Evolutionary conservation across 192 early-diverging fungal species (phyloP).

Genomic region (Nowakowskiella sp.): DNA sequence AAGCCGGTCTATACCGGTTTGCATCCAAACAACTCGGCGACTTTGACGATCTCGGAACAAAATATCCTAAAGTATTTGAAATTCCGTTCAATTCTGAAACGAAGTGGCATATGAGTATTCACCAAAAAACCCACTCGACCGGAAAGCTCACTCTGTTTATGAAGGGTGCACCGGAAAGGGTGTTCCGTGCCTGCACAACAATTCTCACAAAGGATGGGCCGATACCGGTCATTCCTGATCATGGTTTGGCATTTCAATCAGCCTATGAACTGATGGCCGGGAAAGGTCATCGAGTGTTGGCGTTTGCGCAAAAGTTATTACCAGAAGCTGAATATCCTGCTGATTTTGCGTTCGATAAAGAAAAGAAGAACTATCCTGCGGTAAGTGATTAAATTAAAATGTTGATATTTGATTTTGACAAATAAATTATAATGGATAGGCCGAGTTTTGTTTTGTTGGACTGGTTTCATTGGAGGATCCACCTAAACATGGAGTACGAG

Average conservation of each 20-base stretch:
- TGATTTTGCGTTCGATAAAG: constrained; percentile 68
- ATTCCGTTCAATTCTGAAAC: constrained; percentile 91
- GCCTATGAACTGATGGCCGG: constrained; percentile 85
- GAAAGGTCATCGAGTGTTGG: constrained; percentile 89
- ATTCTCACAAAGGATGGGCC: constrained; percentile 53
- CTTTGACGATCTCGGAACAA: constrained; percentile 59
- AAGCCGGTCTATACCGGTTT: constrained; percentile 72
- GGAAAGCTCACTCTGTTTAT: constrained; percentile 73
- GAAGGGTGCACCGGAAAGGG: constrained; percentile 94
- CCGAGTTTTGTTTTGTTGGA: constrained; percentile 68
- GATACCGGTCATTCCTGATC: constrained; percentile 52
- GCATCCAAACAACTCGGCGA: constrained; percentile 60
- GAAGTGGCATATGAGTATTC: constrained; percentile 92
- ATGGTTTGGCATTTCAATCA: constrained; percentile 58
- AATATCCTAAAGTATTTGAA: constrained; percentile 86
- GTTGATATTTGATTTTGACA: too few relatives aligned
- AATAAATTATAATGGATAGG: constrained; percentile 9
- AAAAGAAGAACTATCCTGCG: constrained; percentile 62
- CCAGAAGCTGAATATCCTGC: constrained; percentile 62
- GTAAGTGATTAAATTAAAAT: constrained; percentile 13
- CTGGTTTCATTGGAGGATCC: constrained; percentile 90
- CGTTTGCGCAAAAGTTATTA: constrained; percentile 76
- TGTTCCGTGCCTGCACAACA: constrained; percentile 71
- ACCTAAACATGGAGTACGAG: constrained; percentile 96
- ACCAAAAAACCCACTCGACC: constrained; percentile 60